Evolutionary conservation across 2,329 filamentous ascomycete genomes (phyloP).

Genomic region (Fonsecaea multimorphosa): DNA sequence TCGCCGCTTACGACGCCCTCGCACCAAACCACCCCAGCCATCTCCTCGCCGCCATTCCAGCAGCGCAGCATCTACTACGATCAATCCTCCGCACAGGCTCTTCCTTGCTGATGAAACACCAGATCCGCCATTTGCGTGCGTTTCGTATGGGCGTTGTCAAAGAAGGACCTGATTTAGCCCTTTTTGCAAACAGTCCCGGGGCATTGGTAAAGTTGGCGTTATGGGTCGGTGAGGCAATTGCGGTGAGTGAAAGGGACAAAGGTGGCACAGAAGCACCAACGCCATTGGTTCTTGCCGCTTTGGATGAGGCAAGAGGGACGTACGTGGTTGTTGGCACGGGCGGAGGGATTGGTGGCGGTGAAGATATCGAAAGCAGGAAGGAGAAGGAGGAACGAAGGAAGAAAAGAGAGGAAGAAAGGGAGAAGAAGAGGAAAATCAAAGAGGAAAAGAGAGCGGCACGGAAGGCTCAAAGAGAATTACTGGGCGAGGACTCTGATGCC

Average conservation of each 20-base stretch:
- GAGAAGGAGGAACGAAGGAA: slow-evolving; percentile 71
- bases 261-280: slow-evolving; percentile 70
- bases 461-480: slow-evolving; percentile 61
- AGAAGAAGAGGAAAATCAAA: slow-evolving; percentile 66
- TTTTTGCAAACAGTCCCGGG: slow-evolving; percentile 85
- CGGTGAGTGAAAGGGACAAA: slow-evolving; percentile 81
- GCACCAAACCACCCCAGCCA: slow-evolving; percentile 50
- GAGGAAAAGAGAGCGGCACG: slow-evolving; percentile 65
- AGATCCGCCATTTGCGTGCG: slow-evolving; percentile 88
- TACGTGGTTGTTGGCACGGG: slow-evolving; percentile 94
- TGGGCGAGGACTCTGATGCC: slow-evolving; percentile 62
- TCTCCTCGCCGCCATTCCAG: slow-evolving; percentile 78
- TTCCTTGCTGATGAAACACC: slow-evolving; percentile 86
- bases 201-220: slow-evolving; percentile 91
- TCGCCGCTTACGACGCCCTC: slow-evolving; percentile 65
- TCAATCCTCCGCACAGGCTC: slow-evolving; percentile 94
- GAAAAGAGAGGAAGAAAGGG: slow-evolving; percentile 67
- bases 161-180: slow-evolving; percentile 85
- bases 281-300: slow-evolving; percentile 85
- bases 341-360: slow-evolving; percentile 76
- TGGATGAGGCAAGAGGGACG: slow-evolving; percentile 84
- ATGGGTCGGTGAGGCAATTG: slow-evolving; percentile 91
- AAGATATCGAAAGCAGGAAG: slow-evolving; percentile 71
- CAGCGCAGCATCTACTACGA: slow-evolving; percentile 85
- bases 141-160: slow-evolving; percentile 97